Percentiles rank a stretch among this genome's conserved stretches.
phyloP scores from a whole-genome alignment of 1,284 basidiomycete species.

The Pyrrhoderma noxium region DNA sequence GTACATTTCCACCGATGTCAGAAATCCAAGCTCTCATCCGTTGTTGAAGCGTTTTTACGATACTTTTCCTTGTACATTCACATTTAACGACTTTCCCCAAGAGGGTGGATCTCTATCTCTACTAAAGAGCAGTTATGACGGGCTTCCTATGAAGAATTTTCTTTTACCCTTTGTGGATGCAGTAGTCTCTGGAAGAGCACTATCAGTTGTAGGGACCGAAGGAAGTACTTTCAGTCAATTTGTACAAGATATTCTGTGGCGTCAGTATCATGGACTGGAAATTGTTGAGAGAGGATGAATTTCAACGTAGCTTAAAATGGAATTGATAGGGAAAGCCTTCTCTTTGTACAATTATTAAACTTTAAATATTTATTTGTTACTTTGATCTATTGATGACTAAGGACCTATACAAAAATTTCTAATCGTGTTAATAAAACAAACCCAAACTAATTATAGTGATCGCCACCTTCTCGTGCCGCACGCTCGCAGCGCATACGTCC shows the following conservation, averaged over 20 bases:
- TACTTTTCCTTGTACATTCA: constrained; percentile 67
- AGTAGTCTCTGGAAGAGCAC: constrained; percentile 52
- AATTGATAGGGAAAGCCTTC: no score
- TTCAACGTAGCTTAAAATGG: no score
- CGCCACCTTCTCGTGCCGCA: no score
- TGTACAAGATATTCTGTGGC: constrained; percentile 60
- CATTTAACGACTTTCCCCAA: constrained; percentile 48
- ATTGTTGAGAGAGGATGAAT: constrained; percentile 47
- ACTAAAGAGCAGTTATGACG: constrained; percentile 47
- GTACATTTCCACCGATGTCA: constrained; percentile 65
- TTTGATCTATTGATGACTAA: no score
- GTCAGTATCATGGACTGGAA: constrained; percentile 43
- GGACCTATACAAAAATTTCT: no score
- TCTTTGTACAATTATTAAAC: no score
- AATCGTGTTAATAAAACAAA: no score
- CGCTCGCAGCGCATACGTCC: no score
- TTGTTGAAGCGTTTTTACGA: constrained; percentile 41
- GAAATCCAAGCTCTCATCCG: constrained; percentile 37
- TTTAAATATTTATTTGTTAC: no score
- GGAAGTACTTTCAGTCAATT: constrained; percentile 70
- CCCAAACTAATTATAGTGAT: no score
- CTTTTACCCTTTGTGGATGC: constrained; percentile 63
- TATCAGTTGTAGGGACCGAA: constrained; percentile 55
- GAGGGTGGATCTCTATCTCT: constrained; percentile 32
- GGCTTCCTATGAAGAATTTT: constrained; percentile 40